phyloP scores from a whole-genome alignment of 83 land plant genomes.

The Diphasiastrum complanatum region DNA sequence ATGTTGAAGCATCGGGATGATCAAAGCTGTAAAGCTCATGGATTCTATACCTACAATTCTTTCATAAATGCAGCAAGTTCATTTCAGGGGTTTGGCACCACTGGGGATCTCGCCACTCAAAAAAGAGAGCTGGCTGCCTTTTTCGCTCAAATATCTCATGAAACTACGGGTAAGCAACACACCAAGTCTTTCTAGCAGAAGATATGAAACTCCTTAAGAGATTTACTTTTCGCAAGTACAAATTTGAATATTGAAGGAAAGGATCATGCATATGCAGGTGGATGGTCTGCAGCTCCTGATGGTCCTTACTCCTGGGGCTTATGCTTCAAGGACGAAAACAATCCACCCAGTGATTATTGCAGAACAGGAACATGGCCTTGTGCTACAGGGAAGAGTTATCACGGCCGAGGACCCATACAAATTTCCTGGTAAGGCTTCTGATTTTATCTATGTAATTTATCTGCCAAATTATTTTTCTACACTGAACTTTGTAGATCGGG shows the following conservation, averaged over 20 bases:
- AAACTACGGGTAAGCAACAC: not conserved
- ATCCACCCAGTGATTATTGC: no score
- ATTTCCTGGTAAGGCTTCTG: not conserved
- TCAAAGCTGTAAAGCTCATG: no score
- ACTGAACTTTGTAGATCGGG: not conserved
- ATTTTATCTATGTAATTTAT: not conserved
- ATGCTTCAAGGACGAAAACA: no score
- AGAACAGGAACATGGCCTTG: not conserved
- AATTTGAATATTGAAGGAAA: not conserved
- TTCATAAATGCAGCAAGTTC: conserved; percentile 4
- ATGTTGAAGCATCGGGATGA: no score
- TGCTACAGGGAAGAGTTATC: not conserved
- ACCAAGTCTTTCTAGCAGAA: not conserved
- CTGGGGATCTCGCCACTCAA: not conserved
- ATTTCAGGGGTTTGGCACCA: not conserved
- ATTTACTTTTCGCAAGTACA: not conserved
- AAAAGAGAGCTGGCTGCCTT: conserved; percentile 7
- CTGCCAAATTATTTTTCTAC: not conserved
- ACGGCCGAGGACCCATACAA: conserved; percentile 5
- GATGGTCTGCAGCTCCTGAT: no score
- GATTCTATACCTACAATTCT: conserved; percentile 2
- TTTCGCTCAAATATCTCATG: not conserved
- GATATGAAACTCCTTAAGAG: no score
- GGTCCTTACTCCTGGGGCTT: no score
- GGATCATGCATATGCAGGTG: not conserved